phyloP scores from a whole-genome alignment of 768 basidiomycete species.

The Epithele typhae region DNA sequence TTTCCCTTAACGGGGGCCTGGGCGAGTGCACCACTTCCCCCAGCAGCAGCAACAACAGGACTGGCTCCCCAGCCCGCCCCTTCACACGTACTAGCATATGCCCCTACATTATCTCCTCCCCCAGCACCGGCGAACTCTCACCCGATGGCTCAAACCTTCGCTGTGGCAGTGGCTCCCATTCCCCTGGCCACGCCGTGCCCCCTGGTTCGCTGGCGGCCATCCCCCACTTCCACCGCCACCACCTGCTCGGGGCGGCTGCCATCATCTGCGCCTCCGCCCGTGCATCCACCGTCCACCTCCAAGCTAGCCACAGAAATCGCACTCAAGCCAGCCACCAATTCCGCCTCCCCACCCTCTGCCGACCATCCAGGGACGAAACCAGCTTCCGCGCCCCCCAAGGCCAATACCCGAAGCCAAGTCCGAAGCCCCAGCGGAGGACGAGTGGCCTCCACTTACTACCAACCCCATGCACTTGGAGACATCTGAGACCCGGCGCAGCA shows the following conservation, averaged over 20 bases:
- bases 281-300: no score
- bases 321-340: no score
- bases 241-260: constrained; percentile 55
- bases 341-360: no score
- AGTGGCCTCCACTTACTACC: no score
- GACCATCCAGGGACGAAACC: no score
- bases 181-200: constrained; percentile 43
- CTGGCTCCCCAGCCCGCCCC: constrained; percentile 50
- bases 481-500: no score
- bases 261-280: constrained; percentile 49
- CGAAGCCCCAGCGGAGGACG: no score
- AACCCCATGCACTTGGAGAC: no score
- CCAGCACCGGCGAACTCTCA: constrained; percentile 66
- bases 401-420: no score
- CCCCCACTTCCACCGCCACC: constrained; percentile 74
- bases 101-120: constrained; percentile 67
- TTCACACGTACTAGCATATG: constrained; percentile 74
- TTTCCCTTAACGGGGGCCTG: constrained; percentile 50
- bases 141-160: constrained; percentile 73
- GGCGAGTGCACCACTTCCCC: constrained; percentile 54
- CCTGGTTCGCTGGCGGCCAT: constrained; percentile 51
- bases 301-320: no score
- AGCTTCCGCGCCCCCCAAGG: no score
- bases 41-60: constrained; percentile 50
- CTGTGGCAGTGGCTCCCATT: constrained; percentile 63